These are phyloP conservation scores for Suillus paluster DNA, from an alignment of 768 basidiomycete species.

Conservation along the genomic window DNA sequence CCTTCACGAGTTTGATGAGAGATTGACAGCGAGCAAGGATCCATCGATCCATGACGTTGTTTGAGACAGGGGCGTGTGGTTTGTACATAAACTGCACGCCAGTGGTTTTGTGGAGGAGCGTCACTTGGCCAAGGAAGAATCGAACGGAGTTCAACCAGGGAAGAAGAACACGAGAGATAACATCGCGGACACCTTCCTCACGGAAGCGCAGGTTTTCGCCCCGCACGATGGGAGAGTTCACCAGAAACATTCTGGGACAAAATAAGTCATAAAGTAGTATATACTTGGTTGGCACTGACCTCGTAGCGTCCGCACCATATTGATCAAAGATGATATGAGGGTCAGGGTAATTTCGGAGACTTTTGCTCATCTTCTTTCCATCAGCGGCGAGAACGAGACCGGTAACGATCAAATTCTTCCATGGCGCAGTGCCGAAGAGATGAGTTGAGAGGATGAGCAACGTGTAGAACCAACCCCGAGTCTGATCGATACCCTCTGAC, in stretches of 20 bases:
- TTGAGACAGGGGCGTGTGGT: slow-evolving; percentile 78
- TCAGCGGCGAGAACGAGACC: slow-evolving; percentile 96
- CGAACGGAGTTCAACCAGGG: slow-evolving; percentile 99
- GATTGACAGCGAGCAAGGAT: slow-evolving; percentile 98
- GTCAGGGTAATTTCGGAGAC: slow-evolving; percentile 95
- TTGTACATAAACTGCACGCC: slow-evolving; percentile 85
- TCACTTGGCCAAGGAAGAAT: slow-evolving; percentile 97
- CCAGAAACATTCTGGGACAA: slow-evolving; percentile 86
- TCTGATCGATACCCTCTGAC: slow-evolving; percentile 98
- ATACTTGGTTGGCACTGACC: slow-evolving; percentile 47
- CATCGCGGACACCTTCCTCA: slow-evolving; percentile 97
- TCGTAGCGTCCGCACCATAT: slow-evolving; percentile 95
- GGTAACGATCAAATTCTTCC: slow-evolving; percentile 97
- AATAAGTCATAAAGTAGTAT: background rate
- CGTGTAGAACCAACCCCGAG: slow-evolving; percentile 99
- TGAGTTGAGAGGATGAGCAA: slow-evolving; percentile 95
- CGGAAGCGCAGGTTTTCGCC: slow-evolving; percentile 98
- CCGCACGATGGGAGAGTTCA: slow-evolving; percentile 98
- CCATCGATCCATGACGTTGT: slow-evolving; percentile 99
- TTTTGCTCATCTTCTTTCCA: slow-evolving; percentile 99
- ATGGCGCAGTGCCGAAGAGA: slow-evolving; percentile 90
- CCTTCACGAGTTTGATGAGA: slow-evolving; percentile 85
- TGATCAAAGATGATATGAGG: slow-evolving; percentile 87
- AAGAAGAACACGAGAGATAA: slow-evolving; percentile 92
- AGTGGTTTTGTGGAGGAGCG: slow-evolving; percentile 80